Base-by-base conservation (phyloP, 257 asterid species). In the Solanum tarapatanum region DNA sequence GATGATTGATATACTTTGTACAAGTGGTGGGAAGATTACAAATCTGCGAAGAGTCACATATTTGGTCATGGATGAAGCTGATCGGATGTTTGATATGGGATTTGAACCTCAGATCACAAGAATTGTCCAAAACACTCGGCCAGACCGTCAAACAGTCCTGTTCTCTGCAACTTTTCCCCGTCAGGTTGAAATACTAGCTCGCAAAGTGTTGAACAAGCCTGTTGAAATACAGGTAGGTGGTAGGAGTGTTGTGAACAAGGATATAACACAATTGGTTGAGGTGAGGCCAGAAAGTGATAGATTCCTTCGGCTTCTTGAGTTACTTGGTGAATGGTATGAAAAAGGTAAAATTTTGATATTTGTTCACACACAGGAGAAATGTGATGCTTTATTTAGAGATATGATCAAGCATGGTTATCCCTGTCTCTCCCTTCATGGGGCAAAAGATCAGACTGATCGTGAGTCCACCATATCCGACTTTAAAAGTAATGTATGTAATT, bases 31-130 rank as follows among this genome's bases (percentile, higher is more conserved):
- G 66, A 96, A 95, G 91, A 96, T 96, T 62, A 96, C 98, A 62
- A 96, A 96, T 90, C 91, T 96, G 83, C 97, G 99, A 2, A 96
- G 98, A 88, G 98, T 95, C 87, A 95, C 99, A 23, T 96, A 95
- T 90, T 91, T 96, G 92, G 98, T 96, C 91, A 92, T 96, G 98
- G 99, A 96, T 74, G 99, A 96, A 92, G 99, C 99, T 62, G 99
- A 96, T 87, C 93, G 98, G 28, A 96, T 96, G 99, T 96, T 96
- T 91, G 99, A 96, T 87, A 94, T 96, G 98, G 99, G 99, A 86
- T 96, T 96, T 87, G 99, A 96, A 91, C 99, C 99, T 77, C 98
- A 96, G 88, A 96, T 96, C 72, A 95, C 99, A 2, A 94, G 97
- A 85, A 96, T 96, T 35, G 96, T 96, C 86, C 99, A 96, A 83